Percentiles rank a stretch among this genome's conserved stretches.
Conservation (phyloP, 148 eudicot species). For the Silene latifolia region DNA sequence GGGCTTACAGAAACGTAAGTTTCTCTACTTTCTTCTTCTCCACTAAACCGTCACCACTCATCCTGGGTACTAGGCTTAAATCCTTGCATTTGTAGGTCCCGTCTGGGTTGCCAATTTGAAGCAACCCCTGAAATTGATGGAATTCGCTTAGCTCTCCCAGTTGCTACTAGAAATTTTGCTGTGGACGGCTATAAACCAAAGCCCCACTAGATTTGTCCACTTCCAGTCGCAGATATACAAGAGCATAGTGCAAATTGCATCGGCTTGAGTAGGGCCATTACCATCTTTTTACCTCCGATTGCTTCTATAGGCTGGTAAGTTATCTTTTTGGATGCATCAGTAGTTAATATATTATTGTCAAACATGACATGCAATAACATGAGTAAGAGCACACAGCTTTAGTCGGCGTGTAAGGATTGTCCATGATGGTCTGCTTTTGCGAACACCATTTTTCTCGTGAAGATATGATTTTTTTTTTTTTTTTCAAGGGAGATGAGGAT, state of each 20-base stretch:
- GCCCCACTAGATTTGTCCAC: constrained; percentile 32
- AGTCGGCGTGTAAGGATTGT: constrained; percentile 6
- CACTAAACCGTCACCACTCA: background rate
- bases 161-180: constrained; percentile 89
- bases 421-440: constrained; percentile 1
- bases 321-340: constrained; percentile 11
- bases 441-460: background rate
- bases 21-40: constrained; percentile 5
- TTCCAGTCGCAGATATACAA: background rate
- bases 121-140: constrained; percentile 88
- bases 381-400: constrained; percentile 10
- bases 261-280: background rate
- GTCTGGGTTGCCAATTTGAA: constrained; percentile 87
- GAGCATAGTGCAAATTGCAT: constrained; percentile 7
- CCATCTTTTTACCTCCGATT: background rate
- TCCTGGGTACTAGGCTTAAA: background rate
- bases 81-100: constrained; percentile 53
- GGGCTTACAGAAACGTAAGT: constrained; percentile 91
- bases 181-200: constrained; percentile 73
- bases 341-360: constrained; percentile 10
- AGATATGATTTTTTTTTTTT: no score
- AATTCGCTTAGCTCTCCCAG: constrained; percentile 77
- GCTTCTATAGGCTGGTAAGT: constrained; percentile 10
- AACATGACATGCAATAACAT: constrained; percentile 12
- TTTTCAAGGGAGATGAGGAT: background rate